Percentiles rank a stretch among this genome's conserved stretches.
phyloP scores from a whole-genome alignment of 257 asterid genomes.

The Anisodus acutangulus region DNA sequence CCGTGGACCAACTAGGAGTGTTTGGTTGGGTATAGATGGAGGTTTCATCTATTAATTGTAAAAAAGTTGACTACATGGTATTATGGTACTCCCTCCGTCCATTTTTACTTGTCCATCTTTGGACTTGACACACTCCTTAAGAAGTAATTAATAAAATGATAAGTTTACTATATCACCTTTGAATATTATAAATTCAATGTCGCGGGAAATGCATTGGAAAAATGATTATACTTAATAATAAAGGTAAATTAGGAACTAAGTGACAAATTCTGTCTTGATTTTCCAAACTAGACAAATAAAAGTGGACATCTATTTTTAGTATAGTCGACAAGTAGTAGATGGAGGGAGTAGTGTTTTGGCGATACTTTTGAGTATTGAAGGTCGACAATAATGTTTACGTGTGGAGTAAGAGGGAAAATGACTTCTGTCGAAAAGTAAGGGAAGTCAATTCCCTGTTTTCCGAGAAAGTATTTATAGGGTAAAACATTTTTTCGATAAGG shows the following conservation, averaged over 20 bases:
- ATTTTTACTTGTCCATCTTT: too few species aligned
- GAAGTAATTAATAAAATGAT: too few species aligned
- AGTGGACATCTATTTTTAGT: too few species aligned
- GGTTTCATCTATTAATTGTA: neutral
- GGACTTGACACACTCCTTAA: too few species aligned
- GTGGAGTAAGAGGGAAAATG: conserved; percentile 8
- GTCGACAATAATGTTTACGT: neutral
- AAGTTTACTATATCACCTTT: too few species aligned
- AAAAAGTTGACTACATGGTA: neutral
- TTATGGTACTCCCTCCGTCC: neutral
- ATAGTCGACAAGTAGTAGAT: too few species aligned
- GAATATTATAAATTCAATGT: too few species aligned
- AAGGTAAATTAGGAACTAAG: too few species aligned
- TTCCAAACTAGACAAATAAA: too few species aligned
- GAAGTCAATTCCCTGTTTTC: neutral
- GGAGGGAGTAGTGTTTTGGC: neutral
- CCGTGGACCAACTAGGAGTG: conserved; percentile 10
- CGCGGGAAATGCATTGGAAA: too few species aligned
- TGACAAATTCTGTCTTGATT: too few species aligned
- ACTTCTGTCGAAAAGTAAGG: neutral
- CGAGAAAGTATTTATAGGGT: neutral
- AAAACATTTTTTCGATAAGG: neutral
- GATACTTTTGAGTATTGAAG: neutral
- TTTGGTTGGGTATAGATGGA: neutral
- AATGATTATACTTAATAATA: too few species aligned